phyloP scores from a whole-genome alignment of 208 protist species.

The Trichomonas gallinae region DNA sequence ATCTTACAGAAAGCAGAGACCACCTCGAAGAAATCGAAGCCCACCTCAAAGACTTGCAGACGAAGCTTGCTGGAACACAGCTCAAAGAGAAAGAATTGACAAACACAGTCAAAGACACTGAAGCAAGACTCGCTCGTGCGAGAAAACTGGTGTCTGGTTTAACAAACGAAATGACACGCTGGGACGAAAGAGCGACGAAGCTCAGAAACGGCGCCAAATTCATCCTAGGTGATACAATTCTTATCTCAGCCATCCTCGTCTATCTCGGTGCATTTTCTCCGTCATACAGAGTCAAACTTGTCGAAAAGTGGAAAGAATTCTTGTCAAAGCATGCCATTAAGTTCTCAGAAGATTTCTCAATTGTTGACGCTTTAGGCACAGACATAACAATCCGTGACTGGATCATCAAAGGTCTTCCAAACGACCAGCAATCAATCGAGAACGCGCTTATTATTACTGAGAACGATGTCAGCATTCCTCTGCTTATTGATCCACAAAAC shows the following conservation, averaged over 20 bases:
- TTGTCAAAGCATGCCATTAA: constrained; percentile 69
- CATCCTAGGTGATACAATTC: constrained; percentile 81
- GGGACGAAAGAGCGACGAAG: constrained; percentile 58
- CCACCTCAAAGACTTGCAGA: constrained; percentile 70
- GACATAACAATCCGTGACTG: constrained; percentile 68
- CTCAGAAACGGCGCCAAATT: neutral
- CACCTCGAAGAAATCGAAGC: constrained; percentile 67
- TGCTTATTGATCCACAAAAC: constrained; percentile 93
- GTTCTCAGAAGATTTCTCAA: constrained; percentile 70
- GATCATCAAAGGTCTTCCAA: constrained; percentile 88
- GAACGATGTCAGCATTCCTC: constrained; percentile 75
- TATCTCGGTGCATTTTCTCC: constrained; percentile 93
- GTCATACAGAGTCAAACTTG: constrained; percentile 68
- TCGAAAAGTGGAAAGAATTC: constrained; percentile 68
- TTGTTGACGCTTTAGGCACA: constrained; percentile 67
- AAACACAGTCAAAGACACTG: constrained; percentile 25
- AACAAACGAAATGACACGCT: constrained; percentile 76
- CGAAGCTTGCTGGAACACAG: constrained; percentile 74
- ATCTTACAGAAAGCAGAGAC: constrained; percentile 33
- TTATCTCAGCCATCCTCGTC: constrained; percentile 79
- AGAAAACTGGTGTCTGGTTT: constrained; percentile 79
- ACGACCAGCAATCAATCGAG: constrained; percentile 82
- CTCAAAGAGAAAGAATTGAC: constrained; percentile 55
- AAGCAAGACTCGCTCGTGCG: constrained; percentile 48
- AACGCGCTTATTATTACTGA: constrained; percentile 76